Percentiles rank a stretch among this genome's conserved stretches.
These are phyloP conservation scores for Rhytidiadelphus loreus DNA, from an alignment of 225 moss, liverwort and hornwort species.

Conservation along the genomic window DNA sequence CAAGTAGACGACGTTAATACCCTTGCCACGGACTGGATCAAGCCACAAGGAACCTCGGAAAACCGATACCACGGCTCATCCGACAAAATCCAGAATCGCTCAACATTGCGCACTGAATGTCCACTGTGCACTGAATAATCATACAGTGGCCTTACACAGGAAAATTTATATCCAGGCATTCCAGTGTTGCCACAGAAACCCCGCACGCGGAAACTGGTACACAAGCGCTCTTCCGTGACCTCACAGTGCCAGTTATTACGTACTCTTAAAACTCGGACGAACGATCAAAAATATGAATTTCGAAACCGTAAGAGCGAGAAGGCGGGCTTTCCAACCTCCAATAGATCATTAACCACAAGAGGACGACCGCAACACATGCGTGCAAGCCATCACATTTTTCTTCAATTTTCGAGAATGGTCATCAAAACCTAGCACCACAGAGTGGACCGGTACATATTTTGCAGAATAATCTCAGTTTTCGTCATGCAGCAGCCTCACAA, in stretches of 20 bases:
- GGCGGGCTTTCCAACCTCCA: neutral
- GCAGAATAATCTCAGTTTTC: neutral
- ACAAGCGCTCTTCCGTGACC: neutral
- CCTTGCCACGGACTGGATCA: neutral
- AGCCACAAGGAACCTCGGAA: neutral
- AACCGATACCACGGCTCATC: neutral
- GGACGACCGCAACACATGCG: neutral
- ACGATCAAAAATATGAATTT: neutral
- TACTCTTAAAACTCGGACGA: neutral
- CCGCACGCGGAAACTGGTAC: neutral
- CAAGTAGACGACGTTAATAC: neutral
- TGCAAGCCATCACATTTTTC: neutral
- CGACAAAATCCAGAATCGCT: neutral
- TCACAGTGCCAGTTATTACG: neutral
- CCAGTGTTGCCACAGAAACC: neutral
- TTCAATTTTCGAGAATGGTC: neutral
- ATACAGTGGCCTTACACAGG: neutral
- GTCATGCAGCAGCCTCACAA: neutral
- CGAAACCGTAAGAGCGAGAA: neutral
- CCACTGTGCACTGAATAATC: neutral
- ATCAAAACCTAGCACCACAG: neutral
- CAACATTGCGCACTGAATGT: neutral
- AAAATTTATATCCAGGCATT: neutral
- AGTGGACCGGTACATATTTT: neutral
- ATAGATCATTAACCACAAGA: neutral